Conservation (phyloP, 768 basidiomycete genomes). For the Basidioascus undulatus region DNA sequence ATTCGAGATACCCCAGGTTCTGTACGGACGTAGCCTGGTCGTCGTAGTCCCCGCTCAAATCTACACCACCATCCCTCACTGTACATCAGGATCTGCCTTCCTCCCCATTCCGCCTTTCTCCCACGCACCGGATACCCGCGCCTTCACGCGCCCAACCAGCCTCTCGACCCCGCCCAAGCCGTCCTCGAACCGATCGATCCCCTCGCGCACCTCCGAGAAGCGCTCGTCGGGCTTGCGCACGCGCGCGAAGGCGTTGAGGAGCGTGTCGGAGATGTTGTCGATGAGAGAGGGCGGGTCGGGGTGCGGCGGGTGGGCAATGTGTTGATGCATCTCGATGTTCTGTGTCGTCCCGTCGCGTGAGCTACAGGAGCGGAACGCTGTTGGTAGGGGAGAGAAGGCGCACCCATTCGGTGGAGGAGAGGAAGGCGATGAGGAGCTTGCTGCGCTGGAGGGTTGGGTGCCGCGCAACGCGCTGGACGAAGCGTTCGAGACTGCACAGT, state of each 20-base stretch:
- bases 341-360: no score
- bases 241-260: conserved; percentile 82
- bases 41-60: conserved; percentile 90
- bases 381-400: no score
- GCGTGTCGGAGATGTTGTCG: conserved; percentile 85
- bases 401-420: conserved; percentile 98
- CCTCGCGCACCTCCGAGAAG: conserved; percentile 74
- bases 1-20: conserved; percentile 91
- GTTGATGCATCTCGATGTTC: conserved; percentile 95
- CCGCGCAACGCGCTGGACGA: conserved; percentile 66
- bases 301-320: conserved; percentile 70
- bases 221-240: conserved; percentile 94
- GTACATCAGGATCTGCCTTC: not conserved
- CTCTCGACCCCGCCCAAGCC: conserved; percentile 62
- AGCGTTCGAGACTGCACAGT: conserved; percentile 56
- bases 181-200: conserved; percentile 89
- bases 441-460: conserved; percentile 86
- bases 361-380: no score
- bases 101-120: not conserved
- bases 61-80: conserved; percentile 28
- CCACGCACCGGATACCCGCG: conserved; percentile 55
- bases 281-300: conserved; percentile 58
- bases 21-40: conserved; percentile 90
- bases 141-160: conserved; percentile 49
- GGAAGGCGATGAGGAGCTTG: conserved; percentile 74